Evolutionary conservation across 768 basidiomycete species (phyloP).

Genomic region (Boletus fagicola): DNA sequence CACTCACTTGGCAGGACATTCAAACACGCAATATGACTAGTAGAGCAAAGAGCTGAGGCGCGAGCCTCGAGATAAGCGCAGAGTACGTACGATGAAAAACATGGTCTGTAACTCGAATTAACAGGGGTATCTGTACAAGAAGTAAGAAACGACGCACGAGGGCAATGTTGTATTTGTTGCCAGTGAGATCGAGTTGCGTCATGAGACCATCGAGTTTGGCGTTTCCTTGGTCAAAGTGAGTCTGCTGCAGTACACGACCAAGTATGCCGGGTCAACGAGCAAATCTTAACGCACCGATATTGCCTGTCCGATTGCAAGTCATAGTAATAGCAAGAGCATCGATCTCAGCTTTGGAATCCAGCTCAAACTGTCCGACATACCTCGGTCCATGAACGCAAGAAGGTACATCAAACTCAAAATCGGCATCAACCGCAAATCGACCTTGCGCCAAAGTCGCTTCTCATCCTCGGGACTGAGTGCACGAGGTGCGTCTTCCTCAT

Average conservation of each 20-base stretch:
- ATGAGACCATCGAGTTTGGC: conserved; percentile 63
- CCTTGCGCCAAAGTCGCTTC: conserved; percentile 54
- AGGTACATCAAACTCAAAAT: conserved; percentile 63
- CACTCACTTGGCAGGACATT: conserved; percentile 65
- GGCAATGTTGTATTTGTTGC: conserved; percentile 64
- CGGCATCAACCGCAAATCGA: conserved; percentile 57
- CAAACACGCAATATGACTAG: conserved; percentile 41
- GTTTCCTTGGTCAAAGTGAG: conserved; percentile 42
- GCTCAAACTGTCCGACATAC: no score
- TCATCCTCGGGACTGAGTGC: conserved; percentile 40
- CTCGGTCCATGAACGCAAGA: no score
- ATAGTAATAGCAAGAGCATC: no score
- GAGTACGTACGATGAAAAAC: conserved; percentile 60
- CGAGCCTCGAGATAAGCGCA: not conserved
- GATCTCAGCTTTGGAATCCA: no score
- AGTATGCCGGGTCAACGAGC: not conserved
- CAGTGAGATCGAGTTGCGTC: conserved; percentile 54
- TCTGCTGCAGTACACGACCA: not conserved
- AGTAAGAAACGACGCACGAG: conserved; percentile 40
- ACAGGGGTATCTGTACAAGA: not conserved
- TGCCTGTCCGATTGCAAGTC: conserved; percentile 44
- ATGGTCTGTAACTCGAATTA: conserved; percentile 52
- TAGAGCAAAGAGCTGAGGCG: not conserved
- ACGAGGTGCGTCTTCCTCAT: not conserved
- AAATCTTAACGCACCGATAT: conserved; percentile 45